Conservation (phyloP, 176 grass and related monocot genomes). For the Carex myosuroides region DNA sequence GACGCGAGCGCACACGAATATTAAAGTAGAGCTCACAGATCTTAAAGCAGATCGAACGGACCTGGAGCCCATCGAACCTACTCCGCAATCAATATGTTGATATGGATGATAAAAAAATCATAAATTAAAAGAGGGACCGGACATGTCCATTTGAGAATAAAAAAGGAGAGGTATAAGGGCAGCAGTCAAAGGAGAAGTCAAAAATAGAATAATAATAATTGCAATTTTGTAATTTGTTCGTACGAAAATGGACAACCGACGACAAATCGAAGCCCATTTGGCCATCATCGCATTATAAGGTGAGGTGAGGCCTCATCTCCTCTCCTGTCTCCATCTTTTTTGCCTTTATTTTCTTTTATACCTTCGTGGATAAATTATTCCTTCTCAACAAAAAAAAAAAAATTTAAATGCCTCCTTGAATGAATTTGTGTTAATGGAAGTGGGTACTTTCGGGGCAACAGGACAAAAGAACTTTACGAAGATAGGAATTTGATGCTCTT, state of each 20-base stretch:
- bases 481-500: slow-evolving; percentile 1
- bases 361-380: background rate
- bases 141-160: background rate
- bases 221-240: background rate
- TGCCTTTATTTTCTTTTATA: background rate
- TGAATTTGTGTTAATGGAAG: too few relatives aligned
- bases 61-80: too few relatives aligned
- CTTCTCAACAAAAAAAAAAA: too few relatives aligned
- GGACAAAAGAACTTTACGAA: background rate
- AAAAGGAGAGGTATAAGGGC: background rate
- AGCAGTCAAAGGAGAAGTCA: background rate
- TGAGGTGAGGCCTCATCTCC: background rate
- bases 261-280: slow-evolving; percentile 11
- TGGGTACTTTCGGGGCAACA: background rate
- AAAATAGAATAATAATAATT: background rate
- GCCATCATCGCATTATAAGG: background rate
- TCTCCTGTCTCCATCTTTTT: background rate
- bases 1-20: too few relatives aligned
- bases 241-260: slow-evolving; percentile 11
- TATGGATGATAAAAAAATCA: too few relatives aligned
- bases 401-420: too few relatives aligned
- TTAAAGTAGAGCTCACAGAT: too few relatives aligned
- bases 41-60: too few relatives aligned
- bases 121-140: background rate
- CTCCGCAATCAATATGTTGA: too few relatives aligned